Base-by-base conservation (phyloP, 2,329 filamentous ascomycete species). In the Penicillium sp. region DNA sequence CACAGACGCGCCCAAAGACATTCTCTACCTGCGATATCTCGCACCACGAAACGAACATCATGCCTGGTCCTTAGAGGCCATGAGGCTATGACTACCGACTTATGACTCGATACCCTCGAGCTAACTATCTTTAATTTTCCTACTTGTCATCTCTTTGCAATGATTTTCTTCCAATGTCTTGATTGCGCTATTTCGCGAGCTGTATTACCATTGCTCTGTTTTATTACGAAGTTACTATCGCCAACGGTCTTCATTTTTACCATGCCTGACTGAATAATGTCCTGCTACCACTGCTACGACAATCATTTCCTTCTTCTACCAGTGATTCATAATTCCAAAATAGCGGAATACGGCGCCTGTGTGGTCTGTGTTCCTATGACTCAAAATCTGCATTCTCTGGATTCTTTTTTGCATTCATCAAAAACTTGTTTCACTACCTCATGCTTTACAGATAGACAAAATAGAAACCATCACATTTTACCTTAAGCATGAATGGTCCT, bases 51-150 rank as follows among this genome's bases (percentile, higher is more conserved):
- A 46, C 35, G 35, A 56, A 44, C 4, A 35, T 22, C 26, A 54
- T 31, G 34, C 42, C 48, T 55, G 35, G 35, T 52, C 22, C 45
- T 18, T 18, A 35, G 11, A 5, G 53, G 35, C 53, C 42, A 52
- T 22, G 40, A 52, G 53, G 35, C 53, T 35, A 52, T 22, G 48
- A 52, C 26, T 52, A 46, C 49, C 35, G 48, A 56, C 48, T 56
- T 4, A 52, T 32, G 53, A 56, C 53, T 56, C 53, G 53, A 56
- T 46, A 42, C 48, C 53, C 42, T 56, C 48, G 53, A 46, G 53
- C 48, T 45, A 24, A 45, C 53, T 56, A 56, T 56, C 53, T 40
- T 52, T 56, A 56, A 56, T 52, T 52, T 56, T 46, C 48, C 20
- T 55, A 39, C 7, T 3, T 31, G 5, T 54, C 22, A 22, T 20